Percentiles rank a stretch among this genome's conserved stretches.
Conservation (phyloP, 192 early-diverging fungal genomes). For the Entrophospora sp. region DNA sequence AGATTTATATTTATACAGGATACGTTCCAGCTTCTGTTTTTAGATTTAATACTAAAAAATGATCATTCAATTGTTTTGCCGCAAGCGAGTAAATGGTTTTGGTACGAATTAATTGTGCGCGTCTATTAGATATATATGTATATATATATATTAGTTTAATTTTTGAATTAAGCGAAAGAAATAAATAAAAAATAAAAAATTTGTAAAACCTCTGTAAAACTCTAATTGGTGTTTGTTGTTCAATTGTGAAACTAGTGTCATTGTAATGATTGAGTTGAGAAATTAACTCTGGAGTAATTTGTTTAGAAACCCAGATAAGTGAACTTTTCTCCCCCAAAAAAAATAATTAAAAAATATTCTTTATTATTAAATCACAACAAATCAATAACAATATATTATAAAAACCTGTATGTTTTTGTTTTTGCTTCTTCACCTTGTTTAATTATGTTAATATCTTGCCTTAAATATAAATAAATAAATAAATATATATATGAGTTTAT, state of each 20-base stretch:
- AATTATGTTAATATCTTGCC: slow-evolving; percentile 48
- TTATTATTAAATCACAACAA: not conserved
- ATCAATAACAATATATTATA: too few species aligned
- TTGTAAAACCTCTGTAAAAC: slow-evolving; percentile 60
- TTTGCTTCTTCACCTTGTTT: slow-evolving; percentile 72
- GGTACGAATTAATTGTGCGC: slow-evolving; percentile 49
- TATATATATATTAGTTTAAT: not conserved
- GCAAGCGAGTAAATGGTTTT: slow-evolving; percentile 43
- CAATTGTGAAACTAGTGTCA: slow-evolving; percentile 37
- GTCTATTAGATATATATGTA: slow-evolving; percentile 23
- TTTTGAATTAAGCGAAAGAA: too few species aligned
- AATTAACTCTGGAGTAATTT: slow-evolving; percentile 42
- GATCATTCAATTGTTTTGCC: slow-evolving; percentile 37
- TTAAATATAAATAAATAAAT: slow-evolving; percentile 8
- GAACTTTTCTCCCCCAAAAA: slow-evolving; percentile 36
- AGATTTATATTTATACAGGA: slow-evolving; percentile 18
- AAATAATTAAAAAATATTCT: not conserved
- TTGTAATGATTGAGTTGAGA: slow-evolving; percentile 44
- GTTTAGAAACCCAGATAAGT: slow-evolving; percentile 56
- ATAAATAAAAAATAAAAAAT: not conserved
- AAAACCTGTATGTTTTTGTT: slow-evolving; percentile 53
- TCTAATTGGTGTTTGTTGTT: slow-evolving; percentile 65
- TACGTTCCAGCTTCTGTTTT: slow-evolving; percentile 84
- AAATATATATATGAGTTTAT: too few species aligned
- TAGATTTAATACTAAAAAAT: slow-evolving; percentile 56